Conservation (phyloP, 208 protist species). For the Leptomonas seymouri region DNA sequence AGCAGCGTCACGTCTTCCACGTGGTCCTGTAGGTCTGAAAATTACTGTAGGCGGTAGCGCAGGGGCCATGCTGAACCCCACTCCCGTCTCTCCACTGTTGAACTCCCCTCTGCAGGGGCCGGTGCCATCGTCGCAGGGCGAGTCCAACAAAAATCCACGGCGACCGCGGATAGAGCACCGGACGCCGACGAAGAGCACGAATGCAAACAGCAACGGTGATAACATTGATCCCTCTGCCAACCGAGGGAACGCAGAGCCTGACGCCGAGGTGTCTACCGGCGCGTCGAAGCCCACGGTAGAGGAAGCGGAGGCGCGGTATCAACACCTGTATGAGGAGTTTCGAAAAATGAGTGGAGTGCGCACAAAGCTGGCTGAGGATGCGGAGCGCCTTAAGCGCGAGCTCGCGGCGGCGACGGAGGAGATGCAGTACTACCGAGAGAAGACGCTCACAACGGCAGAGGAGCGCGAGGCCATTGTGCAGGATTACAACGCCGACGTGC, state of each 20-base stretch:
- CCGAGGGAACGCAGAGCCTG: constrained; percentile 1
- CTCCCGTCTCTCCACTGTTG: constrained; percentile 15
- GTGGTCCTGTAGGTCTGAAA: constrained; percentile 7
- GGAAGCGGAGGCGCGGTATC: constrained; percentile 42
- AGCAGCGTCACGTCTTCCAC: background rate
- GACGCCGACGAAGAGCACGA: background rate
- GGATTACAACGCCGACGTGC: constrained; percentile 32
- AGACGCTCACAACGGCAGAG: constrained; percentile 14
- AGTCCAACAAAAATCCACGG: background rate
- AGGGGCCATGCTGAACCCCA: background rate
- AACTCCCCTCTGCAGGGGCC: background rate
- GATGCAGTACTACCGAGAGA: constrained; percentile 32
- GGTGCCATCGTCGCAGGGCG: background rate
- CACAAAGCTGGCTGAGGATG: constrained; percentile 30
- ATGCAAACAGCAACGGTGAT: background rate
- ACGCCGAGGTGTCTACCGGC: background rate
- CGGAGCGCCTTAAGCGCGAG: constrained; percentile 28
- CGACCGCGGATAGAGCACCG: background rate
- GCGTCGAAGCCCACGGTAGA: constrained; percentile 20
- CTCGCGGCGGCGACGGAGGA: constrained; percentile 12
- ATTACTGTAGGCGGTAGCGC: constrained; percentile 12
- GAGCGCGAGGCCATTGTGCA: constrained; percentile 15
- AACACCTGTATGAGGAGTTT: constrained; percentile 48
- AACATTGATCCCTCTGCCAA: background rate
- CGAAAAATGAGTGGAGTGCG: constrained; percentile 33